Percentiles rank a stretch among this genome's conserved stretches.
These are phyloP conservation scores for Rosellinia necatrix DNA, from an alignment of 2,329 filamentous ascomycete species.

Conservation along the genomic window DNA sequence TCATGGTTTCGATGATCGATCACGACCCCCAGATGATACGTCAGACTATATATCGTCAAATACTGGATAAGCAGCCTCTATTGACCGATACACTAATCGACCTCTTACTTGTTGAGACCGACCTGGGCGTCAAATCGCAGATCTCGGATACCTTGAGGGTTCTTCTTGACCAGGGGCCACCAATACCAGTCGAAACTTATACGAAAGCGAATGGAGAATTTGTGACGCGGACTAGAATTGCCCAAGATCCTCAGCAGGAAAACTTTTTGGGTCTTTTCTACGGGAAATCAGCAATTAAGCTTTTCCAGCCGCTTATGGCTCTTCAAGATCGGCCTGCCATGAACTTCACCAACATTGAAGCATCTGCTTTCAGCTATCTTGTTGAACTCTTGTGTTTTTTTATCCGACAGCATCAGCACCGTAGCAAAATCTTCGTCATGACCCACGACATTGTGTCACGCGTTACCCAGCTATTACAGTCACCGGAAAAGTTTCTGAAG, in stretches of 20 bases:
- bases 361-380: conserved; percentile 87
- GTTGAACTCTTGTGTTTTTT: conserved; percentile 95
- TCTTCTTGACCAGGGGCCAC: conserved; percentile 73
- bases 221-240: conserved; percentile 58
- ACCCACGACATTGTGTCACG: conserved; percentile 77
- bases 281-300: conserved; percentile 78
- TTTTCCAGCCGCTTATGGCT: conserved; percentile 86
- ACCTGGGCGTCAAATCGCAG: conserved; percentile 93
- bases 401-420: conserved; percentile 82
- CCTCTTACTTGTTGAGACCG: conserved; percentile 85
- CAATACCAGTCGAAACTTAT: conserved; percentile 58
- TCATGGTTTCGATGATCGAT: conserved; percentile 91
- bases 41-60: conserved; percentile 87
- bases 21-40: conserved; percentile 95
- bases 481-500: conserved; percentile 89
- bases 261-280: conserved; percentile 88
- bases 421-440: conserved; percentile 87
- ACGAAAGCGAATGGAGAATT: conserved; percentile 71
- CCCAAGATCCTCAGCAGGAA: conserved; percentile 73
- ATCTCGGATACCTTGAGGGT: conserved; percentile 95
- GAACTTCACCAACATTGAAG: conserved; percentile 78
- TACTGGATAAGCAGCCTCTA: conserved; percentile 82
- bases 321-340: conserved; percentile 72
- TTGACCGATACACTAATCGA: conserved; percentile 93
- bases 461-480: conserved; percentile 80